Base-by-base conservation (phyloP, 257 asterid genomes). In the Knoxia roxburghii region DNA sequence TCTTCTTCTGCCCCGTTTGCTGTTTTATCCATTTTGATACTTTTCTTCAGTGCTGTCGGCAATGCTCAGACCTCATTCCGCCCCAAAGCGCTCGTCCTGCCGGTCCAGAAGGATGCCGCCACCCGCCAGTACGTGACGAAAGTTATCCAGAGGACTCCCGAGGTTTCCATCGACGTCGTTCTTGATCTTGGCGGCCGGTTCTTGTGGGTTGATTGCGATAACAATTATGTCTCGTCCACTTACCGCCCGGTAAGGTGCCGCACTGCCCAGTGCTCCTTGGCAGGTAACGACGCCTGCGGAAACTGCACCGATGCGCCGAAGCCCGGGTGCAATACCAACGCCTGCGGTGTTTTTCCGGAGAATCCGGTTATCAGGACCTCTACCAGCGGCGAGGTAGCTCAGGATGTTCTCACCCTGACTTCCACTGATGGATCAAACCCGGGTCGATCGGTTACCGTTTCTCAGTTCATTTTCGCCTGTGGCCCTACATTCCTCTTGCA, bases 41-140 rank as follows among this genome's bases (percentile, higher is more conserved):
- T 57, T 27, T 18, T 57, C 43, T n/a, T 57, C 63, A 14, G 37
- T 55, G 37, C 21, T 21, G 24, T 7, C 7, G 6, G 43, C 63
- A 30, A 57, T 8, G 63, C 63, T 3, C 63, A 57, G 24, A 7
- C 63, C 26, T 57, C 63, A 17, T 57, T 57, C 63, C 63, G 63
- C 13, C 63, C 63, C 14, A 21, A 23, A 3, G 63, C 63, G 13
- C 26, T 57, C 5, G 63, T 57, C 43, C 43, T 57, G 13, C 63
- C 63, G 23, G 43, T 57, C 63, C 63, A 57, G 21, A 57, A 57
- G 9, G 63, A 57, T 13, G 63, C 43, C 1, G 63, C 43, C 41
- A 57, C 63, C 13, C 41, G 4, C 43, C 63, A 57, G 24, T 57
- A 57, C 63, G 63, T 57, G 43, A 7, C 63, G 5, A 57, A 17